These are phyloP conservation scores for Aspergillus conjunctus DNA, from an alignment of 495 filamentous ascomycete species.

Conservation along the genomic window DNA sequence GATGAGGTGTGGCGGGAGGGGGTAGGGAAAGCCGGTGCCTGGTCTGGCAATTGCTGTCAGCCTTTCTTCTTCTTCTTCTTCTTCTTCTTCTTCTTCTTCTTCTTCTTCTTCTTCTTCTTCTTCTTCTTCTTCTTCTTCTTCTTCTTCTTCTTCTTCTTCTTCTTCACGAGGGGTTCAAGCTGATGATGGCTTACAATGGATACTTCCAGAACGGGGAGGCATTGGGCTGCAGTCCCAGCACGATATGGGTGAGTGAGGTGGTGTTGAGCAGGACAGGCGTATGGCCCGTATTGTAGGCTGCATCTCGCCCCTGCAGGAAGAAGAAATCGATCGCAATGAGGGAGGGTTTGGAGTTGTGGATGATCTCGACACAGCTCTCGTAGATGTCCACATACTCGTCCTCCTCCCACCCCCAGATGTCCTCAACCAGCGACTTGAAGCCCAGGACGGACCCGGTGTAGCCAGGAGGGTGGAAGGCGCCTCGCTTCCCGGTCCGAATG, in stretches of 20 bases:
- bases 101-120: too few relatives aligned
- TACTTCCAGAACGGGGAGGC: conserved; percentile 45
- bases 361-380: conserved; percentile 44
- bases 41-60: conserved; percentile 27
- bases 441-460: conserved; percentile 38
- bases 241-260: conserved; percentile 42
- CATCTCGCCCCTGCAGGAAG: conserved; percentile 53
- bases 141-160: too few relatives aligned
- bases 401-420: conserved; percentile 47
- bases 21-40: conserved; percentile 50
- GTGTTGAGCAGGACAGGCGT: conserved; percentile 39
- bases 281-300: conserved; percentile 37
- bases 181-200: conserved; percentile 39
- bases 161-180: too few relatives aligned
- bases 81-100: too few relatives aligned
- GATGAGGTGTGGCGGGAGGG: conserved; percentile 44
- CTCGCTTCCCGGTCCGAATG: conserved; percentile 36
- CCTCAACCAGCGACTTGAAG: conserved; percentile 39
- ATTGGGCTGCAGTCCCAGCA: conserved; percentile 41
- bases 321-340: conserved; percentile 53
- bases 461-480: conserved; percentile 41
- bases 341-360: conserved; percentile 41
- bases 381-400: conserved; percentile 53
- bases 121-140: too few relatives aligned
- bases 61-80: too few relatives aligned